Evolutionary conservation across 331 rosid genomes (phyloP).

Genomic region (Dryas integrifolia): DNA sequence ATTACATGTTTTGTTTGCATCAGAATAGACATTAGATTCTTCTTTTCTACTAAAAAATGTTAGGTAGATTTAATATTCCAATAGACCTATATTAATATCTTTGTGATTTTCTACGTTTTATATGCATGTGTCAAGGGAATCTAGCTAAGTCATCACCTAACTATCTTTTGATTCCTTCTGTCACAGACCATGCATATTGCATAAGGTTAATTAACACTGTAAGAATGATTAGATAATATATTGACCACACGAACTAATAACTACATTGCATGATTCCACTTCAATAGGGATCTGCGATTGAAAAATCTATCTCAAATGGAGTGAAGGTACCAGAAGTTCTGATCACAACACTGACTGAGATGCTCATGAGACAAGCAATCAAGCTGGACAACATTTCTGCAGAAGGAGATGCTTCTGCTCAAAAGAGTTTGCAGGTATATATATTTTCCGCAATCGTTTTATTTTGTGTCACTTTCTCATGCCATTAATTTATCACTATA

Average conservation of each 20-base stretch:
- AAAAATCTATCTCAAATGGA: conserved; percentile 56
- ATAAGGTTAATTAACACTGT: no score
- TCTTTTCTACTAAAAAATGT: no score
- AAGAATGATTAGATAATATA: neutral
- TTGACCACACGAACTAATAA: neutral
- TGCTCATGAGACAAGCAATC: conserved; percentile 89
- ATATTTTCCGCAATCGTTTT: no score
- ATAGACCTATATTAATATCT: neutral
- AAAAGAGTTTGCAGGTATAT: conserved; percentile 62
- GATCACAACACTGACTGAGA: conserved; percentile 65
- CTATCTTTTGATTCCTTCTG: neutral
- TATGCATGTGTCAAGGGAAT: neutral
- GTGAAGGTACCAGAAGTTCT: conserved; percentile 75
- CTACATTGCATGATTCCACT: neutral
- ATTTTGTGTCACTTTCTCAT: neutral
- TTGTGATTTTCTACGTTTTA: neutral
- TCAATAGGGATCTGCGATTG: conserved; percentile 52
- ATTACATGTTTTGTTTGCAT: neutral
- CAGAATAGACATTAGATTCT: neutral
- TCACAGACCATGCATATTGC: neutral
- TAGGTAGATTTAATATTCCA: neutral
- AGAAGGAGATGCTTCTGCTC: conserved; percentile 66
- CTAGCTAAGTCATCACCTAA: neutral
- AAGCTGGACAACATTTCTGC: conserved; percentile 63
- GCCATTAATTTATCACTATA: neutral